A percentile compares a stretch with the other conserved stretches of the same genome.
These are phyloP conservation scores for Trichomonas vaginalis DNA, from an alignment of 208 protist species.

Conservation along the genomic window DNA sequence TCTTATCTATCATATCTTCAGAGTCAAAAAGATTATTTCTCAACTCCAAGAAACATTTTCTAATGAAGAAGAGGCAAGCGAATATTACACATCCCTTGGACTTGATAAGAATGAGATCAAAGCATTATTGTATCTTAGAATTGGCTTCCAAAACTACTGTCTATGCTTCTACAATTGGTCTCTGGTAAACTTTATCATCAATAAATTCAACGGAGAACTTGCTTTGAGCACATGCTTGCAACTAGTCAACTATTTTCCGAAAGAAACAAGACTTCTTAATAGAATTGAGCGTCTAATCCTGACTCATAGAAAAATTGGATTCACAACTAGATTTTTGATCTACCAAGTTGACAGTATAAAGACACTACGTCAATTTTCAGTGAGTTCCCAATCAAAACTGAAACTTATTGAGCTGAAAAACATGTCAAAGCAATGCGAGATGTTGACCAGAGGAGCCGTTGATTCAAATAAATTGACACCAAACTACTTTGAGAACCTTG, in stretches of 20 bases:
- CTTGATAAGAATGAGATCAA: not conserved
- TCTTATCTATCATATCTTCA: not conserved
- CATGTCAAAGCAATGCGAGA: not conserved
- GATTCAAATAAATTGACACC: not conserved
- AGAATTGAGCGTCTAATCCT: not conserved
- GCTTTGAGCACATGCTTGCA: not conserved
- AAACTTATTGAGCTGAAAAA: not conserved
- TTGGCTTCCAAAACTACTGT: not conserved
- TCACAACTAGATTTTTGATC: not conserved
- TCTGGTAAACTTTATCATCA: not conserved
- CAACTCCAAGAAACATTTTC: not conserved
- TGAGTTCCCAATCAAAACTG: not conserved
- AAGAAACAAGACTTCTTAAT: not conserved
- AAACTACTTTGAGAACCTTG: not conserved
- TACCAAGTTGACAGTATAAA: not conserved
- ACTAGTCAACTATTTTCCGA: not conserved
- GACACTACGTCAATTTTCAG: not conserved
- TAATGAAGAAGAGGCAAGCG: not conserved
- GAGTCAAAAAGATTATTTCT: not conserved
- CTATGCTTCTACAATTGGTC: not conserved
- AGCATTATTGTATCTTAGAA: not conserved
- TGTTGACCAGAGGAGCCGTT: not conserved
- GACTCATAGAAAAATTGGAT: not conserved
- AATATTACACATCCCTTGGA: not conserved
- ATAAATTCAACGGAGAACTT: not conserved